phyloP scores from a whole-genome alignment of 805 yeast genomes.

The Zygosaccharomyces kombuchaensis region DNA sequence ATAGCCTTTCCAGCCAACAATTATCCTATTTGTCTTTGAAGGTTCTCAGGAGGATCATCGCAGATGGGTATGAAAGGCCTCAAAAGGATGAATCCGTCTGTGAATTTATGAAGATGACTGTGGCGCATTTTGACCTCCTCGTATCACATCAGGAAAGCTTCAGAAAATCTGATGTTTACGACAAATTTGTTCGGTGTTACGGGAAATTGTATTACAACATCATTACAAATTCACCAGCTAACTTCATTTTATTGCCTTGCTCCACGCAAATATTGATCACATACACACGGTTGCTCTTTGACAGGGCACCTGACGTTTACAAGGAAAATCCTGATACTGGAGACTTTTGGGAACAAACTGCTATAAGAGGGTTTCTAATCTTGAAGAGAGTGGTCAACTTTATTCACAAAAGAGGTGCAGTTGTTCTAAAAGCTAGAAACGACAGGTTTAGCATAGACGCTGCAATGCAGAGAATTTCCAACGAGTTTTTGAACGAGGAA shows the following conservation, averaged over 20 bases:
- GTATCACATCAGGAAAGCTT: constrained; percentile 50
- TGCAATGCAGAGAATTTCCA: constrained; percentile 50
- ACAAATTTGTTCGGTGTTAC: constrained; percentile 67
- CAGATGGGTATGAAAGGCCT: constrained; percentile 71
- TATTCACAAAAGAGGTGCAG: constrained; percentile 62
- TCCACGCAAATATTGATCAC: constrained; percentile 58
- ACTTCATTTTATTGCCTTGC: constrained; percentile 64
- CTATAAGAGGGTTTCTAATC: constrained; percentile 60
- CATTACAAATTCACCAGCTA: constrained; percentile 57
- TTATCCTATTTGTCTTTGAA: constrained; percentile 76
- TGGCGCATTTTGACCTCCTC: constrained; percentile 57
- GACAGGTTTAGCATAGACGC: constrained; percentile 59
- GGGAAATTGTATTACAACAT: constrained; percentile 67
- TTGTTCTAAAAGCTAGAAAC: constrained; percentile 56
- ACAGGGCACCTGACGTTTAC: constrained; percentile 63
- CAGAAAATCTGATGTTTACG: constrained; percentile 43
- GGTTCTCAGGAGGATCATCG: constrained; percentile 63
- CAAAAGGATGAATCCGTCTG: constrained; percentile 50
- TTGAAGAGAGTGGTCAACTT: constrained; percentile 61
- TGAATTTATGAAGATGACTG: constrained; percentile 55
- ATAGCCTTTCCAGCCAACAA: constrained; percentile 51
- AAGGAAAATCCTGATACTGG: constrained; percentile 47
- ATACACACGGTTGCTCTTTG: constrained; percentile 55
- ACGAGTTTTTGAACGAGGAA: constrained; percentile 54
- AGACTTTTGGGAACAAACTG: constrained; percentile 69